These are phyloP conservation scores for Epichloe sylvatica DNA, from an alignment of 2,329 filamentous ascomycete species.

Conservation along the genomic window DNA sequence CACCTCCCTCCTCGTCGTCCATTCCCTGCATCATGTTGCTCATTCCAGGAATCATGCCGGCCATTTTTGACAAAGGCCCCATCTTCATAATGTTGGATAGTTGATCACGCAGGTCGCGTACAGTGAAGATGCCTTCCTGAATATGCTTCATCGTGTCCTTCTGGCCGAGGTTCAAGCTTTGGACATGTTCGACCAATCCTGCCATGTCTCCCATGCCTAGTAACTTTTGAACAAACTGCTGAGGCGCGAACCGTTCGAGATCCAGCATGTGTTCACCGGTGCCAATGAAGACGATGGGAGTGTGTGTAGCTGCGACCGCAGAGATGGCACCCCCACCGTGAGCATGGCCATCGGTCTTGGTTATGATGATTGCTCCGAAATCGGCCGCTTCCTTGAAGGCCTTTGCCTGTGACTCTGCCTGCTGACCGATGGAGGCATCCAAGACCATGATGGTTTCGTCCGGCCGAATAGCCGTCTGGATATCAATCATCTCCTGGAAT, in stretches of 20 bases:
- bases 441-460: slow-evolving; percentile 98
- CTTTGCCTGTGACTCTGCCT: slow-evolving; percentile 84
- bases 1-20: slow-evolving; percentile 84
- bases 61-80: slow-evolving; percentile 94
- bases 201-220: slow-evolving; percentile 96
- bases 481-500: slow-evolving; percentile 96
- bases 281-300: slow-evolving; percentile 94
- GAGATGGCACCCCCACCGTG: slow-evolving; percentile 95
- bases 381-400: slow-evolving; percentile 96
- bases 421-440: slow-evolving; percentile 90
- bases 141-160: slow-evolving; percentile 99
- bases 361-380: slow-evolving; percentile 97
- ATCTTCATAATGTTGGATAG: slow-evolving; percentile 99
- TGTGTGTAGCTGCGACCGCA: slow-evolving; percentile 88
- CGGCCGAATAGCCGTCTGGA: slow-evolving; percentile 76
- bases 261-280: slow-evolving; percentile 97
- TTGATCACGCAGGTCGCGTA: slow-evolving; percentile 88
- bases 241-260: slow-evolving; percentile 79
- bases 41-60: slow-evolving; percentile 95
- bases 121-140: slow-evolving; percentile 87
- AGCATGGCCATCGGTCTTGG: slow-evolving; percentile 93
- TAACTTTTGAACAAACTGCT: slow-evolving; percentile 86
- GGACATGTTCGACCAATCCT: slow-evolving; percentile 89
- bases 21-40: slow-evolving; percentile 88
- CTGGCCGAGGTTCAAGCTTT: slow-evolving; percentile 86